These are phyloP conservation scores for Fragaria nilgerrensis DNA, from an alignment of 306 rosid genomes.

Conservation along the genomic window DNA sequence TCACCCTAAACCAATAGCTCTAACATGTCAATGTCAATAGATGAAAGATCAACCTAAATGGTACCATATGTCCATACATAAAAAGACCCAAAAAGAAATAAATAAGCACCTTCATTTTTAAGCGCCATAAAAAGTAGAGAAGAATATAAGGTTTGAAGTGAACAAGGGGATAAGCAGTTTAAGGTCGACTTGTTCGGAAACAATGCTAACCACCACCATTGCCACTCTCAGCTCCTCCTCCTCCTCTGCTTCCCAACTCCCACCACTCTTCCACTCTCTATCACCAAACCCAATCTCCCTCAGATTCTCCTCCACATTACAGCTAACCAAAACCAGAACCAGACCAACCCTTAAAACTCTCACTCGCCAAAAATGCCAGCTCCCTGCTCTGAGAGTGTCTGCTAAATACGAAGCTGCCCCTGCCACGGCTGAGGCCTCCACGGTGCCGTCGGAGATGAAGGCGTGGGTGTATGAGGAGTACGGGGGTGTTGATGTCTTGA, in stretches of 20 bases:
- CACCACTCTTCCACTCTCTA: constrained; percentile 16
- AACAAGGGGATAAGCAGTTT: no score
- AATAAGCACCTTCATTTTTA: not conserved
- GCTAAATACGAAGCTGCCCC: constrained; percentile 64
- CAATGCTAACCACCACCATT: constrained; percentile 21
- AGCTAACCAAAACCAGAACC: constrained; percentile 21
- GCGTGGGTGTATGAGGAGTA: constrained; percentile 89
- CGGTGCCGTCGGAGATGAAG: constrained; percentile 73
- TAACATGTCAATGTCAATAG: not conserved
- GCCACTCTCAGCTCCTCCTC: constrained; percentile 43
- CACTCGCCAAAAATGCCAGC: not conserved
- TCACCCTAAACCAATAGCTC: not conserved
- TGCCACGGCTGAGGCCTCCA: constrained; percentile 47
- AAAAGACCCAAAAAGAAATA: not conserved
- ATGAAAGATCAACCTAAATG: not conserved
- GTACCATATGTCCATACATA: not conserved
- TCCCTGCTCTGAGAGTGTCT: constrained; percentile 34
- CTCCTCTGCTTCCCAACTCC: constrained; percentile 48
- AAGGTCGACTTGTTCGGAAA: constrained; percentile 21
- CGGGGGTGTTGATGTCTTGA: constrained; percentile 76
- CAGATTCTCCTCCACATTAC: constrained; percentile 30
- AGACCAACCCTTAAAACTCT: not conserved
- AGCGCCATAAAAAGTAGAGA: not conserved
- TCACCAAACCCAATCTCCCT: constrained; percentile 16
- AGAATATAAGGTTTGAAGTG: not conserved